Base-by-base conservation (phyloP, 495 filamentous ascomycete species). In the Hypoxylon subgilvum region DNA sequence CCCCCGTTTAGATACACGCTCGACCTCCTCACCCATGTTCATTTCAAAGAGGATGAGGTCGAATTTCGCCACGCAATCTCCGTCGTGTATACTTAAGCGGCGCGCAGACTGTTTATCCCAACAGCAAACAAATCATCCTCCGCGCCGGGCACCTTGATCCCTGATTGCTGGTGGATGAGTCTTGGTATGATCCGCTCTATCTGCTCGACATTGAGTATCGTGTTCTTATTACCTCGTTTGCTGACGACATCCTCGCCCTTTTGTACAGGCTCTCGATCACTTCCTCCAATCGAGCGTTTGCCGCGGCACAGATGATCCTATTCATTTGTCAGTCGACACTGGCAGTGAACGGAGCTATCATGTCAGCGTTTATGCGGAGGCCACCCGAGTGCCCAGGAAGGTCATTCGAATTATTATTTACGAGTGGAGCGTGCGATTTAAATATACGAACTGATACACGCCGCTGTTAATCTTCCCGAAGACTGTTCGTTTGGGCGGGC, bases 391-490 rank as follows among this genome's bases (percentile, higher is more conserved):
- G 65, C 81, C 85, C 13, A 74, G 75, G 23, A 1, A 81, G 79
- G 17, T 82, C 78, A 48, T 88, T 80, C 0, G 75, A 73, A 22
- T 83, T 81, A 41, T 86, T 88, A 2, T 69, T 72, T 57, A 82
- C 81, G 3, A 81, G 80, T 63, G 85, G 83, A 32, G 85, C 83
- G 18, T 84, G 86, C 74, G 86, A 86, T 3, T 78, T 79, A 78
- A 70, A 9, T 81, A 73, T 12, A 85, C 74, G 13, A 86, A 73
- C 39, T 86, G 82, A 35, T 76, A 85, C 3, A 83, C 68, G 0
- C 68, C 57, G 0, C 72, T 64, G 3, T 69, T 68, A 6, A 82
- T 34, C 0, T 75, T 74, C 47, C 83, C 80, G 74, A 83, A 82
- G 65, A 72, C 74, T 30, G 83, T 72, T 43, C 78, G 76, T 6